These are phyloP conservation scores for Nevesoporus exiguus DNA, from an alignment of 768 basidiomycete species.

Conservation along the genomic window DNA sequence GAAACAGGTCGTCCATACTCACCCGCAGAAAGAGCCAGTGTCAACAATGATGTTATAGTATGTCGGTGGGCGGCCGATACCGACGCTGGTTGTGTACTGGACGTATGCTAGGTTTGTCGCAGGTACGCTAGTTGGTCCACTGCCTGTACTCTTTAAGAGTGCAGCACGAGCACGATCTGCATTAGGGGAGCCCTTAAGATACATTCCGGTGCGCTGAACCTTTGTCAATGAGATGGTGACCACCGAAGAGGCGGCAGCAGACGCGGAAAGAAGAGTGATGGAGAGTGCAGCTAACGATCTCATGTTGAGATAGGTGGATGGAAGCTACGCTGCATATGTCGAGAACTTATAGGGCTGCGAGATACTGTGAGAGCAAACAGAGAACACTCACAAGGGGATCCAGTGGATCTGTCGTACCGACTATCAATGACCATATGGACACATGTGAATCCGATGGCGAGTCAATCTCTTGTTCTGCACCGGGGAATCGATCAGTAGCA, in stretches of 20 bases:
- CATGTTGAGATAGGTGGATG: conserved; percentile 7
- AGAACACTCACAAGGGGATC: neutral
- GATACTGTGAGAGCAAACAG: neutral
- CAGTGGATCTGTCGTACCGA: neutral
- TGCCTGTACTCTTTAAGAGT: neutral
- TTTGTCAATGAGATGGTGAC: conserved; percentile 12
- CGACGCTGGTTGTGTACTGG: conserved; percentile 23
- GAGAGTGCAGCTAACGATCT: conserved; percentile 6
- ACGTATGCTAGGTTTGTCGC: conserved; percentile 12
- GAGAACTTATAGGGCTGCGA: neutral
- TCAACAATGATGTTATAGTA: conserved; percentile 30
- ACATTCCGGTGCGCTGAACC: conserved; percentile 8
- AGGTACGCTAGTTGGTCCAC: conserved; percentile 14
- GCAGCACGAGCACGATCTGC: conserved; percentile 18
- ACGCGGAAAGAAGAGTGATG: conserved; percentile 5
- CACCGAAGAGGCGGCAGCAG: neutral
- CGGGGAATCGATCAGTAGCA: neutral
- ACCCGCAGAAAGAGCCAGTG: conserved; percentile 30
- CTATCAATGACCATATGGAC: neutral
- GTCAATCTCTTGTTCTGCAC: neutral
- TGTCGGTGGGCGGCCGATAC: conserved; percentile 27
- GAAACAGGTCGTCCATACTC: neutral
- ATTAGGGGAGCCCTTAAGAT: conserved; percentile 17
- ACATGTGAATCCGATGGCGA: neutral
- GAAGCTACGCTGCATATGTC: neutral